Evolutionary conservation across 805 yeast genomes (phyloP), one percentile per base, ranked within the genome.

Genomic region (Saccharomycopsis javanensis): DNA sequence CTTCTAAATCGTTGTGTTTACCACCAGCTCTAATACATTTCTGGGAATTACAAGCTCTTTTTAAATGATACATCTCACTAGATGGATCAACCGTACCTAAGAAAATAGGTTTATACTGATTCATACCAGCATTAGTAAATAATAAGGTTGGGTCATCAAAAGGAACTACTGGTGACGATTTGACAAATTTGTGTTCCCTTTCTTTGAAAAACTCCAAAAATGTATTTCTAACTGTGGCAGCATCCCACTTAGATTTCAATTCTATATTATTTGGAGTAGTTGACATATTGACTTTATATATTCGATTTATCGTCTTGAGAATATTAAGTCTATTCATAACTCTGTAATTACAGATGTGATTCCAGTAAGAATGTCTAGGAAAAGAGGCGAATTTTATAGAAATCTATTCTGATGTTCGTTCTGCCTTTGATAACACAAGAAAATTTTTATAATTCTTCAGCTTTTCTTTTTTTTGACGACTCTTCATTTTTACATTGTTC

Each of bases 11-110:
- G 65, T 86, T 86, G 73, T 94, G 99, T 73, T 94, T 94, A 71
- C 99, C 99, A 72, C 99, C 99, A 33, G 99, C 99, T 76, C 99
- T 85, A 67, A 94, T 92, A 80, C 98, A 94, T 72, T 94, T 94
- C 69, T 94, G 99, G 15, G 98, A 89, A 79, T 94, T 92, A 64
- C 81, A 86, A 53, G 99, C 97, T 64, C 97, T 80, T 68, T 86
- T 88, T 71, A 94, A 78, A 62, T 77, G 75, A 65, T 89, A 85
- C 67, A 92, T 86, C 53, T 90, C 94, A 50, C 94, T 84, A 23
- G 92, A 76, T 33, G 99, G 99, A 65, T 94, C 98, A 51, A 90
- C 97, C 8, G 97, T 91, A 56, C 99, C 99, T 67, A 91, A 77
- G 71, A 94, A 94, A 65, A 94, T 94, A 13, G 99, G 96, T 73